These are phyloP conservation scores for Tilletiaria anomala DNA, from an alignment of 1,284 basidiomycete species.

Conservation along the genomic window DNA sequence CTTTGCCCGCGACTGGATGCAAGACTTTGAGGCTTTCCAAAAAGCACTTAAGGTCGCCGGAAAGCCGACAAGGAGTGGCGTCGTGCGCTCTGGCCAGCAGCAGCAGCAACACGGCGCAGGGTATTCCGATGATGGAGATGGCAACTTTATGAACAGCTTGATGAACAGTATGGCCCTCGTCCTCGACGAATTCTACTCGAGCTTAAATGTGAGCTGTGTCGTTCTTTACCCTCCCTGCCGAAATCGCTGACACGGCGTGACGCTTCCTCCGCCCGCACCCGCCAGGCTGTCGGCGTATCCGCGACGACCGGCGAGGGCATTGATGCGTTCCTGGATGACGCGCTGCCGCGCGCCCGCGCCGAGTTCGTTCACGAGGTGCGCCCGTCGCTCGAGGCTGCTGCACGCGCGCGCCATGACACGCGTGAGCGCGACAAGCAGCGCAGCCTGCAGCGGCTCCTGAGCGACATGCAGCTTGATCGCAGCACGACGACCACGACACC, in stretches of 20 bases:
- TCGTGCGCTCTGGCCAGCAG: conserved; percentile 1
- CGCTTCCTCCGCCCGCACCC: background rate
- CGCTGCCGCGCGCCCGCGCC: conserved; percentile 68
- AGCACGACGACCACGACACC: background rate
- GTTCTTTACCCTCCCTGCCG: background rate
- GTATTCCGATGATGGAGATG: conserved; percentile 58
- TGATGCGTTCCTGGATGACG: conserved; percentile 74
- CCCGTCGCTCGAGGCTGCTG: conserved; percentile 58
- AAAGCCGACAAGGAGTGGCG: conserved; percentile 11
- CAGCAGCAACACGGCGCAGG: conserved; percentile 1
- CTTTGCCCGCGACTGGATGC: conserved; percentile 96
- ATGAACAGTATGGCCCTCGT: conserved; percentile 99
- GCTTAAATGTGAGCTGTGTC: conserved; percentile 57
- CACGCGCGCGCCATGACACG: conserved; percentile 44
- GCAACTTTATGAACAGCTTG: conserved; percentile 93
- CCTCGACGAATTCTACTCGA: conserved; percentile 95
- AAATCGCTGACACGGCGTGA: background rate
- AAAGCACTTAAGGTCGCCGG: conserved; percentile 41
- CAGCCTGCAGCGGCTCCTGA: conserved; percentile 66
- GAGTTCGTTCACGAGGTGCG: conserved; percentile 84
- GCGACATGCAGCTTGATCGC: conserved; percentile 54
- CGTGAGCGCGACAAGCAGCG: conserved; percentile 52
- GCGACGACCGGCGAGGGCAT: conserved; percentile 89
- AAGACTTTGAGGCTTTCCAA: conserved; percentile 70
- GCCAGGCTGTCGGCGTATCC: conserved; percentile 80